A percentile compares a stretch with the other conserved stretches of the same genome.
Evolutionary conservation across 805 yeast species (phyloP).

Genomic region (Teunomyces kruisii): DNA sequence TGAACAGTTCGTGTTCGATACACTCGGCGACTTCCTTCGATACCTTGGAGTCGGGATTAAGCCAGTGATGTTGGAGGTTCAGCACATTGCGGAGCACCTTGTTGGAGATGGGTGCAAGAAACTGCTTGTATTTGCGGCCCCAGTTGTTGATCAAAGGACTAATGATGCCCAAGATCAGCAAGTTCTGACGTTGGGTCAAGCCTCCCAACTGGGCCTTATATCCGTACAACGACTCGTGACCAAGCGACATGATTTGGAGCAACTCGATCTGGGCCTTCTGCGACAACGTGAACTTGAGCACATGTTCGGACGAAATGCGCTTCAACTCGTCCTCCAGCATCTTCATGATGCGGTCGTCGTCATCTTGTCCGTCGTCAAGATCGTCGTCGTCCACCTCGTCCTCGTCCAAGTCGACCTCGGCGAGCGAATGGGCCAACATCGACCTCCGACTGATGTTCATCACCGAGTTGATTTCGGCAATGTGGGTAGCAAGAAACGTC

Average conservation of each 20-base stretch:
- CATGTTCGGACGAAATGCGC: constrained; percentile 22
- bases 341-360: constrained; percentile 26
- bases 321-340: constrained; percentile 35
- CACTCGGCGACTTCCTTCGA: constrained; percentile 38
- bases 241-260: constrained; percentile 73
- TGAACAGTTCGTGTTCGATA: constrained; percentile 67
- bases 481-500: constrained; percentile 79
- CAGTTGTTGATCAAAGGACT: constrained; percentile 78
- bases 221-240: constrained; percentile 80
- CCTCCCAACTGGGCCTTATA: constrained; percentile 54
- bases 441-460: constrained; percentile 78
- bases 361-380: constrained; percentile 23
- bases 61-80: constrained; percentile 20
- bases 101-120: constrained; percentile 43
- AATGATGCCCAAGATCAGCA: constrained; percentile 69
- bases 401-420: constrained; percentile 60
- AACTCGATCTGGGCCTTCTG: constrained; percentile 82
- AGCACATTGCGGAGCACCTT: constrained; percentile 32
- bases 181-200: constrained; percentile 59
- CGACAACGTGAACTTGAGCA: constrained; percentile 52
- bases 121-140: constrained; percentile 60
- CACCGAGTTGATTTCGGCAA: constrained; percentile 80
- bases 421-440: constrained; percentile 69
- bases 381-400: constrained; percentile 41
- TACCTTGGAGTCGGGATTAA: constrained; percentile 33